phyloP scores from a whole-genome alignment of 2,329 filamentous ascomycete species.

The Colletotrichum spinosum region DNA sequence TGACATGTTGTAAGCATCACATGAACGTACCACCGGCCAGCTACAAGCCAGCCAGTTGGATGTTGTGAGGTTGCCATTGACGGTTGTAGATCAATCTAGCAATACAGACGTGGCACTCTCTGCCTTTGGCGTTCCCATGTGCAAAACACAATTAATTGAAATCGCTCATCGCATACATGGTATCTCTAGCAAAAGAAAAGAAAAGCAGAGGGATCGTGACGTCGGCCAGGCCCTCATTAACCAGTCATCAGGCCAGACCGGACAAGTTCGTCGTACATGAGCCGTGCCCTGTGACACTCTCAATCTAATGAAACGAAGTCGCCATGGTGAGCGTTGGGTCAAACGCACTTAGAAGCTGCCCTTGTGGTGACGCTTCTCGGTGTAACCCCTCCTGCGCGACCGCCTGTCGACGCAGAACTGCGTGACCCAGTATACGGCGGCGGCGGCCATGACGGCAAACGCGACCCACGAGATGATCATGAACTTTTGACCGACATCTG shows the following conservation, averaged over 20 bases:
- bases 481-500: constrained; percentile 56
- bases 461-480: constrained; percentile 60
- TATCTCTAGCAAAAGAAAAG: constrained; percentile 21
- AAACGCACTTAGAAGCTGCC: constrained; percentile 39
- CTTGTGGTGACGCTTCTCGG: constrained; percentile 41
- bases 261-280: constrained; percentile 8
- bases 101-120: too few relatives aligned
- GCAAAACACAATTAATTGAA: background rate
- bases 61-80: too few relatives aligned
- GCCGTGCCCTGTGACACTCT: background rate
- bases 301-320: constrained; percentile 12
- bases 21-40: too few relatives aligned
- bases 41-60: too few relatives aligned
- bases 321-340: background rate
- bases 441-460: constrained; percentile 56
- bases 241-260: constrained; percentile 14
- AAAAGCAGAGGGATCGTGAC: constrained; percentile 12
- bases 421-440: constrained; percentile 54
- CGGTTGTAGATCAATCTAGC: too few relatives aligned
- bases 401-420: constrained; percentile 47
- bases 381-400: constrained; percentile 40
- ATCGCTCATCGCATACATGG: constrained; percentile 19
- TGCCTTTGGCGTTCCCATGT: too few relatives aligned
- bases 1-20: too few relatives aligned
- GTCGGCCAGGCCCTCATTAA: constrained; percentile 11